Base-by-base conservation (phyloP, 208 protist genomes). In the Vickermania ingenoplastis region DNA sequence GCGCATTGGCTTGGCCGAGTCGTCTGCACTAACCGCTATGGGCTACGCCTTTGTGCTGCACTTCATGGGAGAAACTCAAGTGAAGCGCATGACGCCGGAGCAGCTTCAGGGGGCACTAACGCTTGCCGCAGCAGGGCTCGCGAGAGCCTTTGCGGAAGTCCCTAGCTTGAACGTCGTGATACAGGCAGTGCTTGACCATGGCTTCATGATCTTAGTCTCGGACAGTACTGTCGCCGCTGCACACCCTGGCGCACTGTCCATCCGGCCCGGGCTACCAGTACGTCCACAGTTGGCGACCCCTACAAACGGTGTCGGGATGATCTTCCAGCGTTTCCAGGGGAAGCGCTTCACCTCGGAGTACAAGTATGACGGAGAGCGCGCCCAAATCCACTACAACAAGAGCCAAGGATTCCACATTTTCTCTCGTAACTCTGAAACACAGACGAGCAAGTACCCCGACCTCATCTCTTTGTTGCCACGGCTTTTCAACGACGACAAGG, bases 311-410 rank as follows among this genome's bases (percentile, higher is more conserved):
- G 81, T 98, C 51, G 79, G 51, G 31, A 86, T 91, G 49, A 85
- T 96, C 25, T 63, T 96, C 11, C 68, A 92, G 49, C 81, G 92
- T 4, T 76, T 96, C 65, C 71, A 91, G 25, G 80, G 73, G 13
- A 83, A 77, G 54, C 51, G 67, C 2, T 99, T 99, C 71, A 99
- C 97, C 3, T 98, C 97, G 55, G 98, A 99, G 77, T 99, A 97
- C 76, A 99, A 99, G 77, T 99, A 99, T 72, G 99, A 99, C 78
- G 98, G 98, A 11, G 97, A 99, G 83, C 71, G 98, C 1, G 96
- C 94, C 7, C 97, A 98, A 77, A 92, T 97, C 62, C 94, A 97
- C 68, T 97, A 93, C 69, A 54, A 72, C 21, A 53, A 75, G n/a
- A 75, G 57, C 31, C 71, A 74, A 3, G 80, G 77, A 13, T 82